Percentiles rank a stretch among this genome's conserved stretches.
These are phyloP conservation scores for Phytophthora hybrid DNA, from an alignment of 352 stramenopile genomes.

Conservation along the genomic window DNA sequence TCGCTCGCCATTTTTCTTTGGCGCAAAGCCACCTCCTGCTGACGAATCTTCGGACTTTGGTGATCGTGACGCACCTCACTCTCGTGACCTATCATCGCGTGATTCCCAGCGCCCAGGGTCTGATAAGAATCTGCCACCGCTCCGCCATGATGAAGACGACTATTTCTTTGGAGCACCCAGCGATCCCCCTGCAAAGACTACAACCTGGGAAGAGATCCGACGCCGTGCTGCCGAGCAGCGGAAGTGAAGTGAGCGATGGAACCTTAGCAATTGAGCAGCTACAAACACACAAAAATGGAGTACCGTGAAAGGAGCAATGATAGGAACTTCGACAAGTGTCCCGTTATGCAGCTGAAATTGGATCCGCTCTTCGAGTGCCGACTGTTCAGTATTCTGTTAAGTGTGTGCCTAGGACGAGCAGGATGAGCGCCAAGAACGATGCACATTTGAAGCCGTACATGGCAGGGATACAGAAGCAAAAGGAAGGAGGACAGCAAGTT, in stretches of 20 bases:
- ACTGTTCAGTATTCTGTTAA: constrained; percentile 21
- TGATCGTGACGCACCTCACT: constrained; percentile 39
- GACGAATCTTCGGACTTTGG: constrained; percentile 9
- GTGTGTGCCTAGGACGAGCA: neutral
- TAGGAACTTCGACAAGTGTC: neutral
- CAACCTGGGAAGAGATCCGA: constrained; percentile 84
- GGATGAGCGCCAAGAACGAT: constrained; percentile 11
- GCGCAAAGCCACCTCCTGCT: constrained; percentile 22
- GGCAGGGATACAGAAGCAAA: constrained; percentile 11
- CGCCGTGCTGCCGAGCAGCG: constrained; percentile 55
- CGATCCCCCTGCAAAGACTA: constrained; percentile 46
- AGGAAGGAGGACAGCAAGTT: constrained; percentile 6
- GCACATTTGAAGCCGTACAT: constrained; percentile 28
- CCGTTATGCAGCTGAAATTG: constrained; percentile 16
- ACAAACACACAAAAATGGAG: constrained; percentile 3
- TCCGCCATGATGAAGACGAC: constrained; percentile 57
- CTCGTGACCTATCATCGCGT: constrained; percentile 47
- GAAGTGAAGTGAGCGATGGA: constrained; percentile 67
- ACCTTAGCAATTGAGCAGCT: neutral
- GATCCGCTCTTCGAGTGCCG: constrained; percentile 8
- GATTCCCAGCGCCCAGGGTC: constrained; percentile 16
- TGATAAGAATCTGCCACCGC: constrained; percentile 21
- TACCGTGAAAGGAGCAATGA: constrained; percentile 1
- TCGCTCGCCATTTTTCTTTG: constrained; percentile 66
- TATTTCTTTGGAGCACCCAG: constrained; percentile 55